Evolutionary conservation across 2,329 filamentous ascomycete species (phyloP).

Genomic region (Hypoxylon sp.): DNA sequence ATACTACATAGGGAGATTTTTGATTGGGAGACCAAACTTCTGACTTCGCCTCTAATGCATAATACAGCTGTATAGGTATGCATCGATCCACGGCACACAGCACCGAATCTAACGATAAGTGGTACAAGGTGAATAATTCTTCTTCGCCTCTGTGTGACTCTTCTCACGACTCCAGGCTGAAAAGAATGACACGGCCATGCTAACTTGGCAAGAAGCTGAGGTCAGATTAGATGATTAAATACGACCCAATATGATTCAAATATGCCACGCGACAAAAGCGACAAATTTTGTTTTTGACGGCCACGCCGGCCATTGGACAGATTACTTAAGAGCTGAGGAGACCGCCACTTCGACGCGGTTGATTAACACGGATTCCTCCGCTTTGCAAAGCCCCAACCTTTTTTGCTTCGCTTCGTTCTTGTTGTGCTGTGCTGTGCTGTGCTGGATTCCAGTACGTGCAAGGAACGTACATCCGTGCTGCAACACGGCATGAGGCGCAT

Average conservation of each 20-base stretch:
- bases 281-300: conserved; percentile 11
- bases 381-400: conserved; percentile 19
- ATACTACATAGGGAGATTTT: conserved; percentile 24
- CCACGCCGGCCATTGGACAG: conserved; percentile 19
- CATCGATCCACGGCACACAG: conserved; percentile 33
- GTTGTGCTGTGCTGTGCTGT: conserved; percentile 14
- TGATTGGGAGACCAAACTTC: conserved; percentile 31
- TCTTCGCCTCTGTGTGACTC: conserved; percentile 27
- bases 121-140: conserved; percentile 37
- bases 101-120: conserved; percentile 29
- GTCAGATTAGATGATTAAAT: conserved; percentile 39
- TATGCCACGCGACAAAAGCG: conserved; percentile 32
- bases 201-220: conserved; percentile 33
- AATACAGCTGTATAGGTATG: conserved; percentile 34
- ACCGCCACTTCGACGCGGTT: conserved; percentile 26
- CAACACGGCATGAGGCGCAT: conserved; percentile 28
- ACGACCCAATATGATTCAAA: conserved; percentile 6
- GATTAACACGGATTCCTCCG: conserved; percentile 23
- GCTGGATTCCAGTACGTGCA: conserved; percentile 19
- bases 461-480: conserved; percentile 18
- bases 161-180: conserved; percentile 14
- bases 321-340: conserved; percentile 34
- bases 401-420: conserved; percentile 12
- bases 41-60: conserved; percentile 22
- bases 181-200: conserved; percentile 11